Conservation (phyloP, 768 basidiomycete species). For the Gautieria morchelliformis region DNA sequence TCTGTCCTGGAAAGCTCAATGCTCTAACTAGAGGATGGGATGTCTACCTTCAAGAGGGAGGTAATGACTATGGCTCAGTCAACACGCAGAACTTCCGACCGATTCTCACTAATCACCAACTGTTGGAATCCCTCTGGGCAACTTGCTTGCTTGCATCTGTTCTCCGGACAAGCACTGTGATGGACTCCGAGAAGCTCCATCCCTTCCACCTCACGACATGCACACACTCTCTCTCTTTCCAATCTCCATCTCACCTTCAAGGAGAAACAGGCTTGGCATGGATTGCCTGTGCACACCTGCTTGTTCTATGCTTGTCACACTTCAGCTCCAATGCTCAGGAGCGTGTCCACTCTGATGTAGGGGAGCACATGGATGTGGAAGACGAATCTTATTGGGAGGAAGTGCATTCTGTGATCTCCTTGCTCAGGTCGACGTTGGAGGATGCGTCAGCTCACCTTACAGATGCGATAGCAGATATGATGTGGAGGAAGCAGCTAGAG, state of each 20-base stretch:
- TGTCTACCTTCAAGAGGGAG: too few relatives aligned
- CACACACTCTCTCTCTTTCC: slow-evolving; percentile 56
- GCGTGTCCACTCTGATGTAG: slow-evolving; percentile 3
- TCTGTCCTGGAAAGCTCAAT: too few relatives aligned
- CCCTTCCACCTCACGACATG: slow-evolving; percentile 11
- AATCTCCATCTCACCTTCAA: slow-evolving; percentile 54
- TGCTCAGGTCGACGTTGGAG: slow-evolving; percentile 56
- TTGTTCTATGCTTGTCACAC: slow-evolving; percentile 61
- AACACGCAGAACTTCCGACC: too few relatives aligned
- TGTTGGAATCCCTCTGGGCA: too few relatives aligned
- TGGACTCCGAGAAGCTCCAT: too few relatives aligned
- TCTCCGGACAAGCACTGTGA: too few relatives aligned
- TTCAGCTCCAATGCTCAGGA: not conserved
- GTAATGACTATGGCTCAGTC: too few relatives aligned
- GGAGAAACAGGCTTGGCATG: slow-evolving; percentile 63
- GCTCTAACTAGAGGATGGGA: too few relatives aligned
- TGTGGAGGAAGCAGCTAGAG: slow-evolving; percentile 38
- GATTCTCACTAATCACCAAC: too few relatives aligned
- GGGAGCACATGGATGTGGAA: slow-evolving; percentile 37
- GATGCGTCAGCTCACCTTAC: slow-evolving; percentile 55
- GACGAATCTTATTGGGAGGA: slow-evolving; percentile 82
- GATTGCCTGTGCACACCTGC: slow-evolving; percentile 69
- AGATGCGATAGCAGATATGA: slow-evolving; percentile 35
- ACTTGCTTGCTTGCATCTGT: too few relatives aligned
- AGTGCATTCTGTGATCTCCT: slow-evolving; percentile 61